Percentiles rank a stretch among this genome's conserved stretches.
These are phyloP conservation scores for Hypoxylon fragiforme DNA, from an alignment of 495 filamentous ascomycete species.

Conservation along the genomic window DNA sequence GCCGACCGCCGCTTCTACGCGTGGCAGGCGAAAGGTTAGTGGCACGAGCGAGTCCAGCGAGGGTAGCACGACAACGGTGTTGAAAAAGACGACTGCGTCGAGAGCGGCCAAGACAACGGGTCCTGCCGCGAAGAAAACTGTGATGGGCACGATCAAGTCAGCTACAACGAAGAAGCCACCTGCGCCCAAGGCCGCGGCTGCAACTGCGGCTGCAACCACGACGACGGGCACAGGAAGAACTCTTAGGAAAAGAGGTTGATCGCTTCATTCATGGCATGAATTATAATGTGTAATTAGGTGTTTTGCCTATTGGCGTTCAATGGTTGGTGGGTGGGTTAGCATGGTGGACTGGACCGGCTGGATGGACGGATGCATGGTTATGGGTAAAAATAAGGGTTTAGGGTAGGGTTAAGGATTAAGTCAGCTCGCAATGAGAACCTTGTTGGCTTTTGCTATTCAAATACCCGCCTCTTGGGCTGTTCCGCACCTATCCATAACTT, in stretches of 20 bases:
- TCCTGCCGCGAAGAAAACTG: conserved; percentile 41
- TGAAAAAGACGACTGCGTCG: conserved; percentile 42
- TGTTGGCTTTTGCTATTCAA: conserved; percentile 19
- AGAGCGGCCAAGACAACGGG: conserved; percentile 45
- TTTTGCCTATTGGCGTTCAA: conserved; percentile 15
- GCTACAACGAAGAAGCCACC: conserved; percentile 47
- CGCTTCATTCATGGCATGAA: conserved; percentile 6
- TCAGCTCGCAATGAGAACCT: conserved; percentile 29
- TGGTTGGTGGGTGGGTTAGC: background rate
- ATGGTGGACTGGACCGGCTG: too few species aligned
- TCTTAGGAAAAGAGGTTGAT: conserved; percentile 54
- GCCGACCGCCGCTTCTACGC: conserved; percentile 40
- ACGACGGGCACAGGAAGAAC: conserved; percentile 48
- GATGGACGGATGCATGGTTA: too few species aligned
- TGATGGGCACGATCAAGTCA: conserved; percentile 48
- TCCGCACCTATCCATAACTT: background rate
- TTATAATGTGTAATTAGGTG: conserved; percentile 16
- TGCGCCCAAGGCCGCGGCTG: conserved; percentile 35
- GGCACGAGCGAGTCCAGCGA: conserved; percentile 54
- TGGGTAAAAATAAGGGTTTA: background rate
- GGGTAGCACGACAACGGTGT: conserved; percentile 49
- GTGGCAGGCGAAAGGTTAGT: conserved; percentile 51
- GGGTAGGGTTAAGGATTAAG: conserved; percentile 8
- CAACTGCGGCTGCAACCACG: conserved; percentile 33
- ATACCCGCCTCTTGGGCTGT: background rate